Evolutionary conservation across 2,329 filamentous ascomycete genomes (phyloP), one percentile per base, ranked within the genome.

Genomic region (Lachnum nothofagi): DNA sequence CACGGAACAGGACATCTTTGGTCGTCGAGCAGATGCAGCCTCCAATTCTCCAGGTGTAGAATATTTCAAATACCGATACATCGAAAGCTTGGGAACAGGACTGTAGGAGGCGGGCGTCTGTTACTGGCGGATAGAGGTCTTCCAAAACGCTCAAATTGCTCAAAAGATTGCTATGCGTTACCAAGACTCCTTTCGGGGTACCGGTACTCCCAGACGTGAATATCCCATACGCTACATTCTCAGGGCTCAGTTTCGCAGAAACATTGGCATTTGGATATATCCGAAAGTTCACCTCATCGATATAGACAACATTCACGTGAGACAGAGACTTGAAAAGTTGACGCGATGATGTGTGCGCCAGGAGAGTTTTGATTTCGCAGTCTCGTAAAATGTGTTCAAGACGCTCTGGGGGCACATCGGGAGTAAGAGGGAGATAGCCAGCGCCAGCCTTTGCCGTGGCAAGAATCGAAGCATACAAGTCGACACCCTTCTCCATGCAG

Each of bases 41-140:
- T 3, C 88, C 88, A 27, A 76, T 75, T 40, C 79, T 78, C 85
- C 89, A 94, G 0, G 88, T 74, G 59, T 88, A 94, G 64, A 95
- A 91, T 12, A 94, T 91, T 61, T 95, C 90, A 63, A 94, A 94
- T 0, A 94, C 86, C 0, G 88, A 94, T 2, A 94, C 83, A 61
- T 94, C 88, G 62, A 94, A 95, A 0, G 85, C 85, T 61, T 90
- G 86, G 0, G 88, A 91, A 61, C 86, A 94, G 2, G 86, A 81
- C 66, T 95, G 90, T 0, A 95, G 71, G 25, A 95, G 71, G n/a
- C 82, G 77, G 0, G 63, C 49, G 1, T 67, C 58, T 1, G 59
- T 59, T 0, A 68, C 62, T 0, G 71, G 69, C 0, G 86, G 85
- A 60, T 94, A 95, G 0, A 87, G 69, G 2, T 73, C 69, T 2